Evolutionary conservation across 352 stramenopile species (phyloP), one percentile per base, ranked within the genome.

Genomic region (Pythium periplocum): DNA sequence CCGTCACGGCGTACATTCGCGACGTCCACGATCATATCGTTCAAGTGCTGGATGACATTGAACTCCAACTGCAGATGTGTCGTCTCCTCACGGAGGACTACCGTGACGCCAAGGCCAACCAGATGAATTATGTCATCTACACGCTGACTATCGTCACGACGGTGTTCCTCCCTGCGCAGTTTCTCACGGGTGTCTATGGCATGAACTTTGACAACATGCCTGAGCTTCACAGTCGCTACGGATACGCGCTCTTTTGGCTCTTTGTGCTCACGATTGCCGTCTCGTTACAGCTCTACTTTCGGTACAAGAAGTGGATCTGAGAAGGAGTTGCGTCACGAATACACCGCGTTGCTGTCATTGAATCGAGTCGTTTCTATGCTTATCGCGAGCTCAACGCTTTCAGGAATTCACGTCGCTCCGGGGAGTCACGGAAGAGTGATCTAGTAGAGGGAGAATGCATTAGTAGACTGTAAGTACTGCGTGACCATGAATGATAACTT

Each of bases 191-290:
- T 33, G 79, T 96, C 44, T 95, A 92, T 52, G 85, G 87, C 47
- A 95, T 95, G 87, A 95, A 95, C 72, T 95, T 96, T 67, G 79
- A 88, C 48, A 81, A 92, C 49, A 95, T 95, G 83, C 82, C 82
- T 1, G 84, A 96, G 66, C 77, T 95, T 5, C 75, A 93, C 55
- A 69, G 82, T 30, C 69, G 73, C 10, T 93, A 87, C 48, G 85
- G 83, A 26, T 96, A 95, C 58, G 64, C 64, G 2, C 71, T 93
- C 40, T 96, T 95, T 43, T 95, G 83, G 86, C 54, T 87, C 35
- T 68, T 89, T 9, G 75, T 89, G 6, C 68, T 92, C 12, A 57
- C 68, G 38, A 90, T 91, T 46, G 81, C 73, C 7, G 71, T 75
- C 7, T 70, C 61, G 6, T 53, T 92, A 42, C 81, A 89, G 60